A percentile compares a stretch with the other conserved stretches of the same genome.
Conservation (phyloP, 2,329 filamentous ascomycete species). For the Scopulariopsis brevicaulis region DNA sequence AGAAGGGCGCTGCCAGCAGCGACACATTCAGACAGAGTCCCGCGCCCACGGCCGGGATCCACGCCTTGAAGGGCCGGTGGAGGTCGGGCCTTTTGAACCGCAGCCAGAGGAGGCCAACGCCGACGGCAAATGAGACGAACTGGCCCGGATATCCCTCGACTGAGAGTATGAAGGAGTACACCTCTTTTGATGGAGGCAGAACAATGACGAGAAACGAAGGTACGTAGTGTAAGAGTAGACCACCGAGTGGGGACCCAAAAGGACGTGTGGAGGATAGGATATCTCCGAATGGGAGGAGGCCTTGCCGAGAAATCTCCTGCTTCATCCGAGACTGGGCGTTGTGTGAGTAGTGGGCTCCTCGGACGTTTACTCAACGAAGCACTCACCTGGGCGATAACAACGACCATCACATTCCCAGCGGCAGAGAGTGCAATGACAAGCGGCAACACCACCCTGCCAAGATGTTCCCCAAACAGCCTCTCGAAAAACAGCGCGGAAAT, state of each 20-base stretch:
- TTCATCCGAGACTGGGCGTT: constrained; percentile 48
- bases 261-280: constrained; percentile 53
- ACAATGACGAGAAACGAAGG: constrained; percentile 56
- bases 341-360: constrained; percentile 7
- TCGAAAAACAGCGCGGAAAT: constrained; percentile 60
- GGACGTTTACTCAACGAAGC: neutral
- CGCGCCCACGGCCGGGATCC: constrained; percentile 46
- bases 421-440: constrained; percentile 57
- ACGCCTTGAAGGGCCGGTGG: constrained; percentile 53
- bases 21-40: constrained; percentile 39
- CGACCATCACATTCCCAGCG: constrained; percentile 62
- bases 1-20: constrained; percentile 49
- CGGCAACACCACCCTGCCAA: constrained; percentile 48
- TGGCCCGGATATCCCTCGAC: constrained; percentile 59
- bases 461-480: constrained; percentile 43
- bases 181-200: constrained; percentile 50
- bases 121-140: constrained; percentile 45
- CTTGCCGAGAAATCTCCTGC: constrained; percentile 61
- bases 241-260: constrained; percentile 56
- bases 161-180: constrained; percentile 64
- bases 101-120: constrained; percentile 47
- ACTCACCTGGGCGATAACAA: constrained; percentile 54
- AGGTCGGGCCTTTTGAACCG: constrained; percentile 47
- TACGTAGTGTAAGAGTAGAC: constrained; percentile 57
- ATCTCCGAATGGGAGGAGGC: constrained; percentile 53